Evolutionary conservation across 176 grass and related monocot species (phyloP), one percentile per base, ranked within the genome.

Genomic region (Saccharum officinarum): DNA sequence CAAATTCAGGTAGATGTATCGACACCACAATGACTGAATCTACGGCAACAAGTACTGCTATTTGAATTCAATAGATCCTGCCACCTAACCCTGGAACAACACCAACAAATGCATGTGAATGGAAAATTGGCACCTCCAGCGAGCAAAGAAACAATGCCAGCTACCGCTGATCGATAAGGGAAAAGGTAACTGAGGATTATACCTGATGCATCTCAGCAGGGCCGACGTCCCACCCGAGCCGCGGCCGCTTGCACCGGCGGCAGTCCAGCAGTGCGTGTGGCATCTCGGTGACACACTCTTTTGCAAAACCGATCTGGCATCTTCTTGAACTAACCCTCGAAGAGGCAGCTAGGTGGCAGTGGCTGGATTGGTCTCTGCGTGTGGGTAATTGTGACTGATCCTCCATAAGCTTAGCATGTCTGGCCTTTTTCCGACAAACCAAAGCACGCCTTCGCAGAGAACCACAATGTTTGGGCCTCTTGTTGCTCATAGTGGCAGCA

Each of bases 201-300:
- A 95, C 94, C 94, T 80, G 77, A 22, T 75, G 67, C n/a, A 91
- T 88, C 63, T 92, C 91, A 34, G 88, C 91, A 36, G 88, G 90
- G 66, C 88, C 86, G 73, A 95, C 89, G 66, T 98, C 96, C 93
- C 93, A 98, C 2, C 89, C 87, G 2, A 95, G 85, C 57, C 93
- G 94, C 72, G 88, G 91, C 5, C 96, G 89, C 91, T 98, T 98
- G 85, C 96, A 76, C 41, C 89, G 96, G 47, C 93, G 91, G 77
- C 93, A 91, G 85, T 95, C 93, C 17, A 98, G 85, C 89, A 87
- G 80, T 26, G 66, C 79, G 39, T 61, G 91, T 69, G 91, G 93
- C 70, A 98, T 80, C 79, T 98, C 93, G n/a, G 85, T 85, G 33
- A 93, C 50, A 73, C 91, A 95, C 89, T 98, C 96, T 91, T 93